phyloP scores from a whole-genome alignment of 306 rosid species.

The Prunus fruticosa region DNA sequence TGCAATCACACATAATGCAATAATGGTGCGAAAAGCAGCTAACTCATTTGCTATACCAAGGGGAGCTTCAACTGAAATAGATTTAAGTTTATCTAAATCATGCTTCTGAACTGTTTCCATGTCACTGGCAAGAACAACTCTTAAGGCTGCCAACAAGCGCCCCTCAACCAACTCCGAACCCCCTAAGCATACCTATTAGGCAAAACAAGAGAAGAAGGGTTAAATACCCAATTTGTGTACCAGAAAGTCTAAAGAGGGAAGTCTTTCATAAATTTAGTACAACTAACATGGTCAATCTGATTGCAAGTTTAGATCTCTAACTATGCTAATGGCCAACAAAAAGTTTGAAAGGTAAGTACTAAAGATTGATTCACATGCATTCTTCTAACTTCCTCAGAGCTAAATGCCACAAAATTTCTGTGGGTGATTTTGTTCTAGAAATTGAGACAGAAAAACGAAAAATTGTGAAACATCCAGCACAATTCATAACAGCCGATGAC shows the following conservation, averaged over 20 bases:
- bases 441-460: neutral
- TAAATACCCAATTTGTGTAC: neutral
- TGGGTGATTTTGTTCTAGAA: neutral
- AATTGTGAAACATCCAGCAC: neutral
- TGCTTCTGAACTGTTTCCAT: conserved; percentile 46
- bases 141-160: conserved; percentile 81
- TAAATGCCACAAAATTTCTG: neutral
- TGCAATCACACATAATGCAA: conserved; percentile 83
- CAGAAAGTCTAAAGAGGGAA: neutral
- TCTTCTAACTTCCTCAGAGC: too few relatives aligned
- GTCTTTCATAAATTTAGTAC: neutral
- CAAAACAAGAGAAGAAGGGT: neutral
- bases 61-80: conserved; percentile 73
- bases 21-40: conserved; percentile 64
- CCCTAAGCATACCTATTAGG: conserved; percentile 70
- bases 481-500: too few relatives aligned
- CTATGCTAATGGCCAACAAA: neutral
- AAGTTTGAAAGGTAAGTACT: neutral
- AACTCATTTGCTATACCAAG: conserved; percentile 73
- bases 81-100: conserved; percentile 61
- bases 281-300: neutral
- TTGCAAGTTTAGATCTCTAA: neutral
- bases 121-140: conserved; percentile 59
- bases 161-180: conserved; percentile 74
- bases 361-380: too few relatives aligned